phyloP scores from a whole-genome alignment of 306 rosid genomes.

The Abrus precatorius region DNA sequence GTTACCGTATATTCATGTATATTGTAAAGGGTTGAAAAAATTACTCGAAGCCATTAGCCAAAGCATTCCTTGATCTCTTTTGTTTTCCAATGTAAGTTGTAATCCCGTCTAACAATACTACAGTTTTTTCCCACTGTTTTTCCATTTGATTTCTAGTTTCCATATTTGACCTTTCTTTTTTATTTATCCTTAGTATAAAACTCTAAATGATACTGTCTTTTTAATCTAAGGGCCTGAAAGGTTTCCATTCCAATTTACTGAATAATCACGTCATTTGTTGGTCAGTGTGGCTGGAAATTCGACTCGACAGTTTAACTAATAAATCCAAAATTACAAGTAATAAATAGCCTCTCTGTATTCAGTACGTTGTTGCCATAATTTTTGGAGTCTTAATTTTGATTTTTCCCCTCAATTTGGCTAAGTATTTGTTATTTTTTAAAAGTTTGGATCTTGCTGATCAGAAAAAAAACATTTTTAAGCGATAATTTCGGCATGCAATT shows the following conservation, averaged over 20 bases:
- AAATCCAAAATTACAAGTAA: not conserved
- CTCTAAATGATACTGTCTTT: not conserved
- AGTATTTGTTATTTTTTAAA: not conserved
- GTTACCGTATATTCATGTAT: not conserved
- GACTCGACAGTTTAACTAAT: not conserved
- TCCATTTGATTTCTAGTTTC: no score
- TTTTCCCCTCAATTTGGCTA: not conserved
- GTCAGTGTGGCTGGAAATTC: not conserved
- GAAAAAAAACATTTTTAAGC: not conserved
- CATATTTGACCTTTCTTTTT: not conserved
- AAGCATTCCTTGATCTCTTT: not conserved
- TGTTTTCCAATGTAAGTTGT: not conserved
- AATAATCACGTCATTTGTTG: not conserved
- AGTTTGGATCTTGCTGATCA: not conserved
- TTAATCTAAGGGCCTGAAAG: not conserved
- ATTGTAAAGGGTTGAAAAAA: not conserved
- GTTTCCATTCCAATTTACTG: not conserved
- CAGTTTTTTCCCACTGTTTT: not conserved
- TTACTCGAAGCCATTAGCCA: not conserved
- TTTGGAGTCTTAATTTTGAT: not conserved
- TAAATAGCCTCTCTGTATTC: conserved; percentile 1
- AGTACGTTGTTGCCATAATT: not conserved
- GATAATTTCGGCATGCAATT: conserved; percentile 3
- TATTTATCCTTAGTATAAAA: not conserved
- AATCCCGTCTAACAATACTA: not conserved